Conservation (phyloP, 371 early-diverging fungal genomes). For the Mucor saturninus region DNA sequence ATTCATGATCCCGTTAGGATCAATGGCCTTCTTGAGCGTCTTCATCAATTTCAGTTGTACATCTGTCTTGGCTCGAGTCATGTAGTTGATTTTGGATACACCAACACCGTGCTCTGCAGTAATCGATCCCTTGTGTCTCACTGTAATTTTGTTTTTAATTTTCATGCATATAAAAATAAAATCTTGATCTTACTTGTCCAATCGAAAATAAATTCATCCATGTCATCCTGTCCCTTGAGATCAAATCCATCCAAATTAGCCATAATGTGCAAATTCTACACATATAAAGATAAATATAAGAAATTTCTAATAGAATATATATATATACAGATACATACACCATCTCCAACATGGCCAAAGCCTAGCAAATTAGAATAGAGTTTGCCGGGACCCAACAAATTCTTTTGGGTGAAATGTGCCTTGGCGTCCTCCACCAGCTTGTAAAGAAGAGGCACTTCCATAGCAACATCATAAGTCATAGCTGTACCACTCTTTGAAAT, state of each 20-base stretch:
- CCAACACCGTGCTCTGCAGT: constrained; percentile 79
- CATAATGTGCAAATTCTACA: constrained; percentile 90
- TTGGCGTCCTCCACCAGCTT: constrained; percentile 76
- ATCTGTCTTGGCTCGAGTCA: constrained; percentile 60
- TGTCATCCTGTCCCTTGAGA: constrained; percentile 49
- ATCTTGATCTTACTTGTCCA: constrained; percentile 47
- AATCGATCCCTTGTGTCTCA: constrained; percentile 54
- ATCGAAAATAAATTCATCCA: constrained; percentile 92
- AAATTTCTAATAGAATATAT: background rate
- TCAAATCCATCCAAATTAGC: constrained; percentile 65
- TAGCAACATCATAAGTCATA: constrained; percentile 79
- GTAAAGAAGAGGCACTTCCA: constrained; percentile 84
- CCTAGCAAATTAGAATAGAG: constrained; percentile 64
- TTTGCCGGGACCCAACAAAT: constrained; percentile 49
- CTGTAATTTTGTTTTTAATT: background rate
- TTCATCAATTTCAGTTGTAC: constrained; percentile 65
- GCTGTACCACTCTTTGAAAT: constrained; percentile 55
- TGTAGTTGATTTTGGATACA: constrained; percentile 59
- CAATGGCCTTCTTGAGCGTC: constrained; percentile 72
- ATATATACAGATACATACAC: constrained; percentile 37
- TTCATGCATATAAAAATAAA: background rate
- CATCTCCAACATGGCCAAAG: constrained; percentile 92
- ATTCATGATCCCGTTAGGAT: constrained; percentile 86
- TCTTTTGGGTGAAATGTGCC: constrained; percentile 49
- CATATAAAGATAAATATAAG: background rate